Evolutionary conservation across 2,329 filamentous ascomycete species (phyloP).

Genomic region (Pseudophaeomoniella oleicola): DNA sequence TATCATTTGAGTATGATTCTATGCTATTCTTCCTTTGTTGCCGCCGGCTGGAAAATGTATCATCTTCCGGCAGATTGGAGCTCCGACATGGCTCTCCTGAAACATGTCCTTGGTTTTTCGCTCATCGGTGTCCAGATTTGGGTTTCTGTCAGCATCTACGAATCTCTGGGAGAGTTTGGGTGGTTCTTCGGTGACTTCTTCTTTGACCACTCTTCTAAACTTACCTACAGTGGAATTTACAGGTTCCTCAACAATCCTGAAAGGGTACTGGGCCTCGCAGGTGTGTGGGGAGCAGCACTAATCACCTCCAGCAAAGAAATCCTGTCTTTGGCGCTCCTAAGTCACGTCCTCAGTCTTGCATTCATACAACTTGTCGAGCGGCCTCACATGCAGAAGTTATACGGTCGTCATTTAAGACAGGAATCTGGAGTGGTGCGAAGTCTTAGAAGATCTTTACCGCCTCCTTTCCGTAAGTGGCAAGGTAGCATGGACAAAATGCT

Average conservation of each 20-base stretch:
- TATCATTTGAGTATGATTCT: constrained; percentile 87
- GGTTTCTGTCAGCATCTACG: constrained; percentile 87
- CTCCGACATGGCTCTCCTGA: constrained; percentile 70
- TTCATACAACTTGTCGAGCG: constrained; percentile 92
- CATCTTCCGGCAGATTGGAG: constrained; percentile 71
- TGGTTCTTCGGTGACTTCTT: constrained; percentile 99
- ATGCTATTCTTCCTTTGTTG: constrained; percentile 77
- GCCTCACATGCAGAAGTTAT: constrained; percentile 96
- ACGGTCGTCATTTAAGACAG: constrained; percentile 66
- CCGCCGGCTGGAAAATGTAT: constrained; percentile 95
- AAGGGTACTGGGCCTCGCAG: constrained; percentile 79
- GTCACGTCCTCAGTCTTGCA: constrained; percentile 68
- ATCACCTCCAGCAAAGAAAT: constrained; percentile 83
- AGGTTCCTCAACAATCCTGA: constrained; percentile 97
- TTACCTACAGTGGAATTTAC: constrained; percentile 95
- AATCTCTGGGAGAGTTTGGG: constrained; percentile 90
- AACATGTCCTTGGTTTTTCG: constrained; percentile 70
- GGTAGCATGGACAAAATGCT: constrained; percentile 76
- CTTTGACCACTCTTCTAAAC: constrained; percentile 73
- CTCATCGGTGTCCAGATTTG: constrained; percentile 79
- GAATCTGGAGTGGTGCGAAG: constrained; percentile 89
- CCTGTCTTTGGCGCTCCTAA: constrained; percentile 71
- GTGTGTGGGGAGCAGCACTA: constrained; percentile 87
- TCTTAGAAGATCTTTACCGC: constrained; percentile 71
- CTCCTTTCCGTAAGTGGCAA: constrained; percentile 68